Conservation (phyloP, 495 filamentous ascomycete genomes). For the Neurospora sp. region DNA sequence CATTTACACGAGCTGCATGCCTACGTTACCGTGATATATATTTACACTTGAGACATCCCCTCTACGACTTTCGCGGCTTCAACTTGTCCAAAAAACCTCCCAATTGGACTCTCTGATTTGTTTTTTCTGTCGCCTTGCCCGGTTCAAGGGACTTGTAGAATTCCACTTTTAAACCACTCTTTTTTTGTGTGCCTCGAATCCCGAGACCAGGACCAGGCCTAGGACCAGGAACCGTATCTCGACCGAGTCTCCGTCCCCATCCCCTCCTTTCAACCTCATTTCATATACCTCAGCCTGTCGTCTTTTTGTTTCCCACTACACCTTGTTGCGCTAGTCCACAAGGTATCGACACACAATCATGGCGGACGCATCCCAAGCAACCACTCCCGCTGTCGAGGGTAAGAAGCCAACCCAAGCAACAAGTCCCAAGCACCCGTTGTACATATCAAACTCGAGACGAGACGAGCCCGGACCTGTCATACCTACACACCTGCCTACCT, state of each 20-base stretch:
- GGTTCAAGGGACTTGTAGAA: neutral
- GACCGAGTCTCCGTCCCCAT: neutral
- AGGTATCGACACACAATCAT: neutral
- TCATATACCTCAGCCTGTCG: neutral
- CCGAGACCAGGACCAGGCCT: neutral
- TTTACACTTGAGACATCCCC: neutral
- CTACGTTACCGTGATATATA: neutral
- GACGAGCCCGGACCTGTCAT: neutral
- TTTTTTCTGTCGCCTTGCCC: neutral
- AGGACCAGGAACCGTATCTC: neutral
- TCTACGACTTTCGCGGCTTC: neutral
- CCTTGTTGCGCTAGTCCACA: neutral
- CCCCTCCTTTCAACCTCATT: neutral
- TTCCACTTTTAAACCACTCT: conserved; percentile 1
- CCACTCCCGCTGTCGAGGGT: neutral
- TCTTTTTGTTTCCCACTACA: neutral
- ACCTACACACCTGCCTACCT: neutral
- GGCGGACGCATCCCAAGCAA: neutral
- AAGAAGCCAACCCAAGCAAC: neutral
- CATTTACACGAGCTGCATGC: neutral
- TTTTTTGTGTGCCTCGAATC: neutral
- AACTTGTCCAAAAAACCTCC: neutral
- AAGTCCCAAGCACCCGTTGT: neutral
- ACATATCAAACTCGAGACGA: neutral
- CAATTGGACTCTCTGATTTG: neutral